Conservation (phyloP, 768 basidiomycete species). For the Tulasnella sp. region DNA sequence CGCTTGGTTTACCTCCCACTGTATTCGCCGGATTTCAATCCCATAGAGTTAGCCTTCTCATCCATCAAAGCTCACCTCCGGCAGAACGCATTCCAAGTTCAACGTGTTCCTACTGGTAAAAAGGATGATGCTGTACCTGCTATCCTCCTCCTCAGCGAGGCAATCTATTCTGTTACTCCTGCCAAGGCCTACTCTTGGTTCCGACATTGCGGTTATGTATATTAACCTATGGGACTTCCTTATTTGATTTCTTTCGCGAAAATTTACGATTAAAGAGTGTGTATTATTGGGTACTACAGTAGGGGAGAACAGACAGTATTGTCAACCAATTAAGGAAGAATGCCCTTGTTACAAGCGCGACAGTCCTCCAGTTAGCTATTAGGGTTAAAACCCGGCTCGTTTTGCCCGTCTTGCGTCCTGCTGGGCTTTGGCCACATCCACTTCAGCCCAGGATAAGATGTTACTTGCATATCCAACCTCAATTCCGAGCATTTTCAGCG, state of each 20-base stretch:
- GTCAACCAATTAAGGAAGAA: too few species aligned
- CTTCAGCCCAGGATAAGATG: background rate
- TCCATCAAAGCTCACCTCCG: slow-evolving; percentile 24
- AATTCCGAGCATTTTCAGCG: background rate
- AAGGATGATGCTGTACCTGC: slow-evolving; percentile 3
- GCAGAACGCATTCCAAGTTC: background rate
- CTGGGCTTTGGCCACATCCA: background rate
- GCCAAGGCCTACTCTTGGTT: slow-evolving; percentile 12
- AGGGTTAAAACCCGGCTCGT: background rate
- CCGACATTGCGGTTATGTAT: slow-evolving; percentile 20
- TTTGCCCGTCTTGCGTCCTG: background rate
- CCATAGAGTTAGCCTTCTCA: slow-evolving; percentile 29
- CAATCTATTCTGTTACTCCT: slow-evolving; percentile 4
- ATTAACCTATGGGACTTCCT: background rate
- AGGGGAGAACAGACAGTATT: too few species aligned
- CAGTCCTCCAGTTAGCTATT: background rate
- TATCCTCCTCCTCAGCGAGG: background rate
- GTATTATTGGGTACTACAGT: background rate
- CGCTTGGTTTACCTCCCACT: slow-evolving; percentile 20
- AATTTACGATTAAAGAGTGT: background rate
- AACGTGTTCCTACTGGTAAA: background rate
- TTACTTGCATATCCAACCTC: background rate
- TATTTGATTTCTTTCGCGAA: background rate
- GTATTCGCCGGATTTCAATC: slow-evolving; percentile 29
- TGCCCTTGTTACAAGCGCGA: too few species aligned